Conservation (phyloP, 2,329 filamentous ascomycete genomes). For the Trichoderma simmonsii region DNA sequence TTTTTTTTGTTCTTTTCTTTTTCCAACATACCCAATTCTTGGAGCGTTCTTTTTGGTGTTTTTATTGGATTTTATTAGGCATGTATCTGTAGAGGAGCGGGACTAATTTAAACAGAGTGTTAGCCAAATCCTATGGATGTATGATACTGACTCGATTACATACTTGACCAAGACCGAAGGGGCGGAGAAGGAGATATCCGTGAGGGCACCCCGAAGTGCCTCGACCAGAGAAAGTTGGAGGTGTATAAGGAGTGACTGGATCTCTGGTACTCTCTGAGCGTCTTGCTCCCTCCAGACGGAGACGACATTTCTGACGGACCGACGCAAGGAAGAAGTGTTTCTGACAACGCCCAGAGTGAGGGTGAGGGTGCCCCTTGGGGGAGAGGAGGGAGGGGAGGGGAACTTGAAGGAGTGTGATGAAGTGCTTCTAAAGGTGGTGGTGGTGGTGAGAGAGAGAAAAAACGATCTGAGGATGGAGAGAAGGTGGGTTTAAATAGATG, state of each 20-base stretch:
- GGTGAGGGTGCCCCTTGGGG: neutral
- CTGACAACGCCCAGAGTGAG: neutral
- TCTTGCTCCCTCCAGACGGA: neutral
- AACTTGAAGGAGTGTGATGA: neutral
- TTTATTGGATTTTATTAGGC: neutral
- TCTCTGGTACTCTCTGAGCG: neutral
- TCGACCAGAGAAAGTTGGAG: neutral
- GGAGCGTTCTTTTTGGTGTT: neutral
- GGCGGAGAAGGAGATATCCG: too few species aligned
- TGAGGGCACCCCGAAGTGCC: neutral
- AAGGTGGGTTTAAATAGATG: neutral
- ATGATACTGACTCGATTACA: neutral
- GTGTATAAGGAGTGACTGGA: neutral
- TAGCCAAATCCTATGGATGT: neutral
- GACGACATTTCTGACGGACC: neutral
- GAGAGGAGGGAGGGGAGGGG: neutral
- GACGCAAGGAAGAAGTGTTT: neutral
- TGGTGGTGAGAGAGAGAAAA: neutral
- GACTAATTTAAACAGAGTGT: neutral
- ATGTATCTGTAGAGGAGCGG: neutral
- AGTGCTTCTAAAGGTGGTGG: neutral
- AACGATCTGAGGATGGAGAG: too few species aligned
- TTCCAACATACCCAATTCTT: neutral
- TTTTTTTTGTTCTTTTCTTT: neutral
- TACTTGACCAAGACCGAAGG: neutral